Evolutionary conservation across 257 asterid species (phyloP), one percentile per base, ranked within the genome.

Genomic region (Penstemon barbatus): DNA sequence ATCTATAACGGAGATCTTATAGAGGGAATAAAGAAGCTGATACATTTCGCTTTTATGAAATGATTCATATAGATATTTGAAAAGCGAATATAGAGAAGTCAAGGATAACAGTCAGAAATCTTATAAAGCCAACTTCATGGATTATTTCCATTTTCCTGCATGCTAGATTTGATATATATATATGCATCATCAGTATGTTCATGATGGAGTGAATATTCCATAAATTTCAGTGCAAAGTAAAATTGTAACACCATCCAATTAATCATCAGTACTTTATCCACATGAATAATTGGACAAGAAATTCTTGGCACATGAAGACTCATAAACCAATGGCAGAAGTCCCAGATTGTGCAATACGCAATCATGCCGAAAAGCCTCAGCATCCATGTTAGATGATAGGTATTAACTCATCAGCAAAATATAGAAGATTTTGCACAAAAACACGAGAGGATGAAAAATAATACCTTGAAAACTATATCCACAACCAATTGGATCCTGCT

Each of bases 391-490:
- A 25, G 58, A 59, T 44, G 38, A 70, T 59, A 46, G 25, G 7
- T 53, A 69, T 55, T 8, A 61, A 18, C 19, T 1, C 67, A 55
- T 18, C 4, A 54, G 1, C 62, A 66, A 62, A 25, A 39, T 50
- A 66, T 25, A 39, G 8, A 43, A 50, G 8, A 51, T 68, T 63
- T 19, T 10, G 33, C 57, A 53, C 39, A 10, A 54, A 42, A 65
- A 62, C 5, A 7, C 11, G 2, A 66, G 37, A 18, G 25, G 18
- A 39, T 12, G n/a, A 4, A 50, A 49, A 58, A 57, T 41, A 71
- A 70, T 78, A 91, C 98, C 98, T 91, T 84, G 69, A 83, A 76
- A 69, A 91, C 78, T 83, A 82, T 85, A 74, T 89, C 86, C 78
- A 84, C 85, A 54, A 91, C 72, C 41, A 68, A 74, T 63, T 69